phyloP scores from a whole-genome alignment of 2,329 filamentous ascomycete species.

The Neofusicoccum sp. region DNA sequence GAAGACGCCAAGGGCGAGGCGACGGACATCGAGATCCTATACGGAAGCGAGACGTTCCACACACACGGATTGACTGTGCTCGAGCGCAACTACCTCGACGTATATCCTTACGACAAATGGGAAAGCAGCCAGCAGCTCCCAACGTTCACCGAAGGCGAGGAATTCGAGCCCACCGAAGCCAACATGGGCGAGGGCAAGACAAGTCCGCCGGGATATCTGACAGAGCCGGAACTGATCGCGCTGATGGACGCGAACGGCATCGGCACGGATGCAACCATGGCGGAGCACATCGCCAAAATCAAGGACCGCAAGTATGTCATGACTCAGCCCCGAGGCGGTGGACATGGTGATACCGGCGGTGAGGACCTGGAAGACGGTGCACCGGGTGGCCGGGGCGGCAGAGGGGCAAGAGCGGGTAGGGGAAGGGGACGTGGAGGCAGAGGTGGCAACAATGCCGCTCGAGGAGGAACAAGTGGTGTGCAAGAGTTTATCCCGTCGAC shows the following conservation, averaged over 20 bases:
- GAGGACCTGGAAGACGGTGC: slow-evolving; percentile 32
- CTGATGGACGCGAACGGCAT: slow-evolving; percentile 99
- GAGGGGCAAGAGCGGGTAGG: slow-evolving; percentile 34
- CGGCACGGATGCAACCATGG: slow-evolving; percentile 98
- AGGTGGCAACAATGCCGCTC: slow-evolving; percentile 22
- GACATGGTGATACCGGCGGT: slow-evolving; percentile 35
- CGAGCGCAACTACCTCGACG: slow-evolving; percentile 88
- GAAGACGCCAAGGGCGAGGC: slow-evolving; percentile 86
- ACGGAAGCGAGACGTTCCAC: slow-evolving; percentile 78
- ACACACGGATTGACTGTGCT: slow-evolving; percentile 81
- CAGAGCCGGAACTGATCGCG: slow-evolving; percentile 90
- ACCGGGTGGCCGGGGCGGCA: slow-evolving; percentile 35
- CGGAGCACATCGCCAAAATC: slow-evolving; percentile 95
- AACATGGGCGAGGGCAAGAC: slow-evolving; percentile 92
- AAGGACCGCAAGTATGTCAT: slow-evolving; percentile 85
- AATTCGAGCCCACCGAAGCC: slow-evolving; percentile 83
- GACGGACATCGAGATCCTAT: slow-evolving; percentile 80
- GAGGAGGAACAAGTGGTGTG: slow-evolving; percentile 48
- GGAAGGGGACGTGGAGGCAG: slow-evolving; percentile 24
- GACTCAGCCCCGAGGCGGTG: slow-evolving; percentile 53
- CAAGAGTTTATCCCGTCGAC: slow-evolving; percentile 92
- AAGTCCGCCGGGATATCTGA: slow-evolving; percentile 77
- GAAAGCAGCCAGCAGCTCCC: slow-evolving; percentile 82
- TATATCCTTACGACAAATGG: slow-evolving; percentile 97
- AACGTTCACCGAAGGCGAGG: slow-evolving; percentile 73